Evolutionary conservation across 176 grass and related monocot species (phyloP).

Genomic region (Oryza coarctata): DNA sequence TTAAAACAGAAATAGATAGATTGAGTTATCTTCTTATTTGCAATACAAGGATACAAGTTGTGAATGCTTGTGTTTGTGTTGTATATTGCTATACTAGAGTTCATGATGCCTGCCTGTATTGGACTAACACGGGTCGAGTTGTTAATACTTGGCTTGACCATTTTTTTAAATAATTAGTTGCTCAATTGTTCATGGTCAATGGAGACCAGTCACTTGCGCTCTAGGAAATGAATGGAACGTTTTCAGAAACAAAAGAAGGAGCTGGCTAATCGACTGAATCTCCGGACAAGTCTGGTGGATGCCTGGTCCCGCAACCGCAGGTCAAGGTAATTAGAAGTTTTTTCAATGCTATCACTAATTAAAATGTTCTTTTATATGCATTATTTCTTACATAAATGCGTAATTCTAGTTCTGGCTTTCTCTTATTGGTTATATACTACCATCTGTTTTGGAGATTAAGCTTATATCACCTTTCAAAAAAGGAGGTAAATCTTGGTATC

Average conservation of each 20-base stretch:
- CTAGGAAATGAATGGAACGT: slow-evolving; percentile 32
- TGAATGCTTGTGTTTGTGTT: neutral
- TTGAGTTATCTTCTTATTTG: neutral
- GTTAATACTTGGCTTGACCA: neutral
- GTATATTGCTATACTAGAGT: neutral
- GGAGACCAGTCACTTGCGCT: neutral
- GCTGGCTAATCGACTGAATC: slow-evolving; percentile 54
- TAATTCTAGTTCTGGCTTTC: neutral
- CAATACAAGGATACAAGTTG: neutral
- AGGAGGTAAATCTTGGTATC: neutral
- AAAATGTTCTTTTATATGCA: neutral
- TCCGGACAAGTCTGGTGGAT: slow-evolving; percentile 47
- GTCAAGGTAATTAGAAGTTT: slow-evolving; percentile 42
- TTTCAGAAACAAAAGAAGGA: slow-evolving; percentile 55
- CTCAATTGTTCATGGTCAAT: neutral
- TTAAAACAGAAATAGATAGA: neutral
- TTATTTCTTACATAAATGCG: too few relatives aligned
- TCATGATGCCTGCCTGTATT: neutral
- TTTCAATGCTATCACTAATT: neutral
- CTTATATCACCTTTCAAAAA: neutral
- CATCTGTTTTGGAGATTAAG: neutral
- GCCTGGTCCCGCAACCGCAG: slow-evolving; percentile 61
- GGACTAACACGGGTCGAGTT: too few relatives aligned
- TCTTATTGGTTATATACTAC: too few relatives aligned
- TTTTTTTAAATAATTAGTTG: neutral